Conservation (phyloP, 805 yeast species). For the Debaryomyces castellii region DNA sequence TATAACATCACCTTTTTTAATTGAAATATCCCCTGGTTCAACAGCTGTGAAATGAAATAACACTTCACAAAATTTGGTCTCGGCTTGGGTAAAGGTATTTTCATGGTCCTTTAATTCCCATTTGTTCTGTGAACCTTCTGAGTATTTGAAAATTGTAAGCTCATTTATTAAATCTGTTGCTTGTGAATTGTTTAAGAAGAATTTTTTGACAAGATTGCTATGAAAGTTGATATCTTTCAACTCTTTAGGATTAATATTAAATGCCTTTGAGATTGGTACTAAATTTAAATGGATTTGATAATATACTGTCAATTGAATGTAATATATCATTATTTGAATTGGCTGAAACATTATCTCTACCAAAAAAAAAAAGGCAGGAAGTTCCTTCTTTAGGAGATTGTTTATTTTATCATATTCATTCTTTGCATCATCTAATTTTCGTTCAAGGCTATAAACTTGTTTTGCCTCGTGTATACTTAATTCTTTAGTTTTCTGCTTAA, state of each 20-base stretch:
- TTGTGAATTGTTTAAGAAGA: constrained; percentile 5
- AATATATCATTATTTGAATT: constrained; percentile 34
- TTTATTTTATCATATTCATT: constrained; percentile 36
- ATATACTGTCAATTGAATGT: constrained; percentile 30
- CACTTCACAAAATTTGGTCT: constrained; percentile 47
- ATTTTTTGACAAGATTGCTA: constrained; percentile 8
- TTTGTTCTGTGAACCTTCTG: too few relatives aligned
- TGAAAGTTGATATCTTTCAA: background rate
- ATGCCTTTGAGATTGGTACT: constrained; percentile 11
- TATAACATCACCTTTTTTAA: constrained; percentile 44
- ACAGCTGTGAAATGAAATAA: constrained; percentile 36
- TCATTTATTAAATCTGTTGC: constrained; percentile 13
- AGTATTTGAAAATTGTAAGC: constrained; percentile 22
- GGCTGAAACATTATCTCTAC: constrained; percentile 29
- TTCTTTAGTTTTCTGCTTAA: constrained; percentile 38
- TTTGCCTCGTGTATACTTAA: constrained; percentile 30
- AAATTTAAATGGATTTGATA: constrained; percentile 30
- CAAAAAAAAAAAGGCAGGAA: constrained; percentile 43
- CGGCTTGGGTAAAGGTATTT: too few relatives aligned
- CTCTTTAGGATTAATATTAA: constrained; percentile 9
- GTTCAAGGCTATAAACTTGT: constrained; percentile 19
- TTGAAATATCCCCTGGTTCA: constrained; percentile 41
- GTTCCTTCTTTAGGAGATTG: constrained; percentile 40
- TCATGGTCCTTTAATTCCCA: too few relatives aligned
- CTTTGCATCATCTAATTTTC: constrained; percentile 23